phyloP scores from a whole-genome alignment of 2,329 filamentous ascomycete genomes.

The Cercospora janseana region DNA sequence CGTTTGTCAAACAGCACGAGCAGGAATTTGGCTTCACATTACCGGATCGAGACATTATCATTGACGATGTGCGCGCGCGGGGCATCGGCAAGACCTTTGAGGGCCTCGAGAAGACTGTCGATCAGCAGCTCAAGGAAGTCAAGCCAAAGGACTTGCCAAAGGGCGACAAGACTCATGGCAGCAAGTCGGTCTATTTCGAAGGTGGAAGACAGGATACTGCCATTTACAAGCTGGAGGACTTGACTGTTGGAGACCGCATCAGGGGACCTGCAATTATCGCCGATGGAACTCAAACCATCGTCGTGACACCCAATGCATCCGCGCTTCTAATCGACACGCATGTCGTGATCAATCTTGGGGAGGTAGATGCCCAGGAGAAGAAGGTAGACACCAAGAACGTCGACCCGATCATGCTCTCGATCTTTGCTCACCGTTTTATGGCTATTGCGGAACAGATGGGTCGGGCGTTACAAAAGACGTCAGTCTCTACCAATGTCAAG shows the following conservation, averaged over 20 bases:
- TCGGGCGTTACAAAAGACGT: slow-evolving; percentile 73
- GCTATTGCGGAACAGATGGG: slow-evolving; percentile 85
- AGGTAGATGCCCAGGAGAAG: slow-evolving; percentile 46
- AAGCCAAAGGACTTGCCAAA: slow-evolving; percentile 57
- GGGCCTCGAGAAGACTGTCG: slow-evolving; percentile 75
- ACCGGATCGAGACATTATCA: slow-evolving; percentile 78
- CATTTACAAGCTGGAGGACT: slow-evolving; percentile 75
- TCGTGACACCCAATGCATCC: slow-evolving; percentile 74
- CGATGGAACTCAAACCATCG: slow-evolving; percentile 87
- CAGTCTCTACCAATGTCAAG: slow-evolving; percentile 76
- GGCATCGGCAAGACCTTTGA: slow-evolving; percentile 88
- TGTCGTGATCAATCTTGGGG: slow-evolving; percentile 80
- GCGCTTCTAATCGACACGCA: slow-evolving; percentile 81
- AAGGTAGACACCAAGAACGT: slow-evolving; percentile 56
- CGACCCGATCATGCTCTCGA: slow-evolving; percentile 73
- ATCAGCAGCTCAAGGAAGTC: slow-evolving; percentile 74
- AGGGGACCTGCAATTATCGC: slow-evolving; percentile 81
- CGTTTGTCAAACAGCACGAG: slow-evolving; percentile 82
- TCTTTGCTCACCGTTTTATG: slow-evolving; percentile 83
- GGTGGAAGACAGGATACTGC: slow-evolving; percentile 74
- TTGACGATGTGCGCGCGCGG: slow-evolving; percentile 84
- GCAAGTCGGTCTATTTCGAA: slow-evolving; percentile 76
- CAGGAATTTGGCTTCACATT: slow-evolving; percentile 93
- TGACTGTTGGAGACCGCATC: slow-evolving; percentile 69
- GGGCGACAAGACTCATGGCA: slow-evolving; percentile 64